phyloP scores from a whole-genome alignment of 352 stramenopile species.

The Detonula confervacea region DNA sequence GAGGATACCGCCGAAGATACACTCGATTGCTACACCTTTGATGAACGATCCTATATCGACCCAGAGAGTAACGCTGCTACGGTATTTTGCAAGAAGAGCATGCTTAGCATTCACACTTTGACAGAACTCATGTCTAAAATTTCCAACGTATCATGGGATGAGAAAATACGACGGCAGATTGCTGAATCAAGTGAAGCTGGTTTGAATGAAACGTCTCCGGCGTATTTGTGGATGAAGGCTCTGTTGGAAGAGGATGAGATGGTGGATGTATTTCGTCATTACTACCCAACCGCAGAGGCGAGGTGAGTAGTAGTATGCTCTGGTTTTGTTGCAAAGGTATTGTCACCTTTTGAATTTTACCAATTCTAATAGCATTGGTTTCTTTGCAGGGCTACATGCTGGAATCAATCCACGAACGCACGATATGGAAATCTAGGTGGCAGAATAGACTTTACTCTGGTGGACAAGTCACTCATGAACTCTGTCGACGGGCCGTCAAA shows the following conservation, averaged over 20 bases:
- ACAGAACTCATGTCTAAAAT: conserved; percentile 81
- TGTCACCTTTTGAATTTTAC: too few relatives aligned
- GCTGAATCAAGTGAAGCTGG: conserved; percentile 47
- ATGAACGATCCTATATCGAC: conserved; percentile 58
- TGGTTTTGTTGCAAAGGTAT: too few relatives aligned
- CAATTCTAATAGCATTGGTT: too few relatives aligned
- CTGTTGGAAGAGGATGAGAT: conserved; percentile 80
- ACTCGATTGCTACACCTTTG: conserved; percentile 59
- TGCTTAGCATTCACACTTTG: conserved; percentile 59
- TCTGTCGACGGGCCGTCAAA: conserved; percentile 54
- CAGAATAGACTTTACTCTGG: conserved; percentile 86
- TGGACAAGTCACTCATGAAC: conserved; percentile 69
- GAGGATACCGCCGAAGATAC: conserved; percentile 64
- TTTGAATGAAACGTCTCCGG: conserved; percentile 55
- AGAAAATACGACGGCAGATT: conserved; percentile 57
- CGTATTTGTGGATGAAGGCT: conserved; percentile 71
- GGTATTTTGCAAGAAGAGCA: conserved; percentile 64
- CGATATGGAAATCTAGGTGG: conserved; percentile 83
- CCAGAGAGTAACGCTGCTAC: not conserved
- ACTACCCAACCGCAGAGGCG: conserved; percentile 76
- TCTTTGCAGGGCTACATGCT: conserved; percentile 85
- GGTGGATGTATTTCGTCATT: conserved; percentile 83
- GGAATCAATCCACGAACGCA: conserved; percentile 85
- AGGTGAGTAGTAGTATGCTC: too few relatives aligned
- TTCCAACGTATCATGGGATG: conserved; percentile 65